These are phyloP conservation scores for Beauveria sp. DNA, from an alignment of 2,329 filamentous ascomycete genomes.

Conservation along the genomic window DNA sequence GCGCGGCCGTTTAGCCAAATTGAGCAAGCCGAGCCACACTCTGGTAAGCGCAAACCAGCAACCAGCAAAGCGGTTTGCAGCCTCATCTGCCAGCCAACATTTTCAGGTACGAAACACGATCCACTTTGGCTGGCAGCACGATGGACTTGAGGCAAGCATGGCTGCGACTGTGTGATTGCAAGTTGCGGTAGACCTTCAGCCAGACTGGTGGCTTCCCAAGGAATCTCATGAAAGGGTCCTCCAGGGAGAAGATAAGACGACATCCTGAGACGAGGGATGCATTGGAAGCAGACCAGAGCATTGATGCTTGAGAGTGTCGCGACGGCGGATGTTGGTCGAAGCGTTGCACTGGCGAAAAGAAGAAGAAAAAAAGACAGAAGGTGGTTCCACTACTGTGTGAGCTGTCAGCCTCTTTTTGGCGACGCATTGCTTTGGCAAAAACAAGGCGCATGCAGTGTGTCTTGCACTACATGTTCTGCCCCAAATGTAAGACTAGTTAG, in stretches of 20 bases:
- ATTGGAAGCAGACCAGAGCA: background rate
- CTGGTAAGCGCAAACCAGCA: too few relatives aligned
- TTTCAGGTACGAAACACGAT: background rate
- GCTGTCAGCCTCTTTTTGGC: background rate
- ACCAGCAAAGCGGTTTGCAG: too few relatives aligned
- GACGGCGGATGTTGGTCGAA: background rate
- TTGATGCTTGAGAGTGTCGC: background rate
- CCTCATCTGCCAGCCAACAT: background rate
- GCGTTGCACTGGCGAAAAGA: background rate
- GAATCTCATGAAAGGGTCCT: background rate
- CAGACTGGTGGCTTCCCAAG: background rate
- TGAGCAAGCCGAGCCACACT: too few relatives aligned
- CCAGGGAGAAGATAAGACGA: conserved; percentile 1
- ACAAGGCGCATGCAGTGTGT: background rate
- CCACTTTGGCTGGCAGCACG: background rate
- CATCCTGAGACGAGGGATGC: background rate
- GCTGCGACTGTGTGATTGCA: background rate
- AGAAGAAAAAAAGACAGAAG: background rate
- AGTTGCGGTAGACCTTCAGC: background rate
- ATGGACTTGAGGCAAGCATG: background rate
- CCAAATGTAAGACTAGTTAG: conserved; percentile 6
- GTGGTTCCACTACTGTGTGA: background rate
- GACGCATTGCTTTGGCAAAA: conserved; percentile 2
- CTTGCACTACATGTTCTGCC: background rate
- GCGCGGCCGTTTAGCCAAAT: too few relatives aligned